Base-by-base conservation (phyloP, 345 rosid species). In the Camelina laxa region DNA sequence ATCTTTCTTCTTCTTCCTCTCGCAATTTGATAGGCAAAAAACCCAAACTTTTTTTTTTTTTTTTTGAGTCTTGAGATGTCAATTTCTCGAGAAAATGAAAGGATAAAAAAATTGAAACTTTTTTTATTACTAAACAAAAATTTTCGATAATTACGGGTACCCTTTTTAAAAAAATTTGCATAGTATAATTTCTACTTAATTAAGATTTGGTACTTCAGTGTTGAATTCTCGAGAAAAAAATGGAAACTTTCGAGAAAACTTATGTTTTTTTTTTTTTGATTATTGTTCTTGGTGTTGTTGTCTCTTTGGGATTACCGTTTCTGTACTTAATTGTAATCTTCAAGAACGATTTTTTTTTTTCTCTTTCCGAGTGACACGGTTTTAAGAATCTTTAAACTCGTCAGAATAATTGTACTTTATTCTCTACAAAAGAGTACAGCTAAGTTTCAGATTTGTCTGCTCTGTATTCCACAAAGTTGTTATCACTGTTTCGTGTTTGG, bases 401-500 rank as follows among this genome's bases (percentile, higher is more conserved):
- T 77, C 49, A 36, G 67, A 47, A 30, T 27, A 11, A 49, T 48
- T 49, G 68, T 69, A 63, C 51, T 77, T 71, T 77, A 64, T 48
- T 38, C 53, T 36, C 47, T 38, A 55, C 42, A 7, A 21, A 31
- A 10, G 21, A 8, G 15, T 22, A 65, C 72, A 64, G 63, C 61
- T 49, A 65, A 71, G 76, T 65, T 64, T 56, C 62, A 65, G 55
- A 42, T 24, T 63, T 69, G 54, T 70, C 75, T 64, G 71, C 71
- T 70, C 71, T 63, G 75, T 70, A 10, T 45, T 69, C 60, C 71
- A 76, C 36, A 41, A 51, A 4, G 72, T 76, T 47, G 53, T 55
- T 47, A 11, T 56, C 71, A 70, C 55, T 63, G 53, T 54, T 44
- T 60, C 53, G 11, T 60, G 64, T 55, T 44, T 74, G 71, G 65